phyloP scores from a whole-genome alignment of 495 filamentous ascomycete genomes.

The Penicillium bialowiezense region DNA sequence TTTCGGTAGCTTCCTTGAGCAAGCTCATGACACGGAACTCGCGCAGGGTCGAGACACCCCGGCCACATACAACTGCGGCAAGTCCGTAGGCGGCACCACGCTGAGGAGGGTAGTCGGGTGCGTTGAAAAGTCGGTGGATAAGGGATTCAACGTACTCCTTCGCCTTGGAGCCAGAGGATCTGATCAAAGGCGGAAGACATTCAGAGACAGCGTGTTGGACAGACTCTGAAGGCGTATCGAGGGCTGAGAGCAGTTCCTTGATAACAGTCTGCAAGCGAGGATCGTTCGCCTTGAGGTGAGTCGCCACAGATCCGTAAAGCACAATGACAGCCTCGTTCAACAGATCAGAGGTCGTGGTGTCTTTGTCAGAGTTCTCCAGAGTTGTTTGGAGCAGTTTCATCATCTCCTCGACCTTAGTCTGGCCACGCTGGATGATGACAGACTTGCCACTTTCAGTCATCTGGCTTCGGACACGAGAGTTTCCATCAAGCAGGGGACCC shows the following conservation, averaged over 20 bases:
- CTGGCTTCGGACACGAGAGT: conserved; percentile 69
- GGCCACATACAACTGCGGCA: conserved; percentile 82
- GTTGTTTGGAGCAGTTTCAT: conserved; percentile 89
- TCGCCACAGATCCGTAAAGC: conserved; percentile 88
- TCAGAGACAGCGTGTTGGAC: conserved; percentile 95
- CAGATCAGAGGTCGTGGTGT: conserved; percentile 71
- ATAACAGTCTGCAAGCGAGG: conserved; percentile 80
- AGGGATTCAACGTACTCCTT: conserved; percentile 77
- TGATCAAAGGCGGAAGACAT: conserved; percentile 86
- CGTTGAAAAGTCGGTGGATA: conserved; percentile 72
- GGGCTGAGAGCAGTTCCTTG: conserved; percentile 74
- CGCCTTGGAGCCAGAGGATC: conserved; percentile 70
- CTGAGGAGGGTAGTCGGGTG: conserved; percentile 85
- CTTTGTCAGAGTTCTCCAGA: conserved; percentile 76
- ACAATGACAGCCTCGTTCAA: conserved; percentile 97
- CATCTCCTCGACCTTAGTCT: conserved; percentile 76
- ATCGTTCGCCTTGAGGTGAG: conserved; percentile 82
- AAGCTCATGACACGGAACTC: conserved; percentile 83
- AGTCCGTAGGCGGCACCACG: conserved; percentile 94
- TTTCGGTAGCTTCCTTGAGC: conserved; percentile 74
- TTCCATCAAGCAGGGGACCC: conserved; percentile 79
- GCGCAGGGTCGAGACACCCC: conserved; percentile 75
- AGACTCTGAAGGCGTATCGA: conserved; percentile 93
- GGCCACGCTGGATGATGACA: conserved; percentile 75
- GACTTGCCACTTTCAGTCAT: conserved; percentile 92